Conservation (phyloP, 2,329 filamentous ascomycete genomes). For the Elsinoe perseae region DNA sequence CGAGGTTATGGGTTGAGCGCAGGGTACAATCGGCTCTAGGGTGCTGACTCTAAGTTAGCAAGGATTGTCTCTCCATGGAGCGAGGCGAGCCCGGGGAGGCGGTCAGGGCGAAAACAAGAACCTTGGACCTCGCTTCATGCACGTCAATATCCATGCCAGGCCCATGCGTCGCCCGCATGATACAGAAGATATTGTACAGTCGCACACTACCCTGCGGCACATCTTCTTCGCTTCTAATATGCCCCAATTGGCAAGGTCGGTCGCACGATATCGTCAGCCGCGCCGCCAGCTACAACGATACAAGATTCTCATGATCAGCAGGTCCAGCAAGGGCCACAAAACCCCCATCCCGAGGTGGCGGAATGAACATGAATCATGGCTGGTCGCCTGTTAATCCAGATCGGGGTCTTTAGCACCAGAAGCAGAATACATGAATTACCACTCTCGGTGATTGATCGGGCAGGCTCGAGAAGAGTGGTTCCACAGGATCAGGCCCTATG, state of each 20-base stretch:
- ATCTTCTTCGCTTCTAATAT: neutral
- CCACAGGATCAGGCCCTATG: neutral
- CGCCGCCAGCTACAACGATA: neutral
- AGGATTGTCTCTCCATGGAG: neutral
- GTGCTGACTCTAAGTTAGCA: no score
- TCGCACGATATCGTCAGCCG: neutral
- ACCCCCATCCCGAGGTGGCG: neutral
- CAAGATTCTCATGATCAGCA: neutral
- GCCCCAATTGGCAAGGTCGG: neutral
- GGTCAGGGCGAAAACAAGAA: neutral
- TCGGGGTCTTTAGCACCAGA: neutral
- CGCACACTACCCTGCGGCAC: neutral
- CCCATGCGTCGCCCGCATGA: neutral
- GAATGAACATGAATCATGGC: neutral
- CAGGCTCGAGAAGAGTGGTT: neutral
- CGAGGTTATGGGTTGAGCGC: neutral
- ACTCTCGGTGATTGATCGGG: neutral
- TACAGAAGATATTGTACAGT: neutral
- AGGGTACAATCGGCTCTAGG: conserved; percentile 2
- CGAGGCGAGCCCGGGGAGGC: neutral
- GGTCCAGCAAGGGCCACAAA: neutral
- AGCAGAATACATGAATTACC: neutral
- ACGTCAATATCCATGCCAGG: conserved; percentile 1
- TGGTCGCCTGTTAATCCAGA: neutral
- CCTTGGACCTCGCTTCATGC: conserved; percentile 1